These are phyloP conservation scores for Lipomyces mesembrius DNA, from an alignment of 805 yeast genomes.

Conservation along the genomic window DNA sequence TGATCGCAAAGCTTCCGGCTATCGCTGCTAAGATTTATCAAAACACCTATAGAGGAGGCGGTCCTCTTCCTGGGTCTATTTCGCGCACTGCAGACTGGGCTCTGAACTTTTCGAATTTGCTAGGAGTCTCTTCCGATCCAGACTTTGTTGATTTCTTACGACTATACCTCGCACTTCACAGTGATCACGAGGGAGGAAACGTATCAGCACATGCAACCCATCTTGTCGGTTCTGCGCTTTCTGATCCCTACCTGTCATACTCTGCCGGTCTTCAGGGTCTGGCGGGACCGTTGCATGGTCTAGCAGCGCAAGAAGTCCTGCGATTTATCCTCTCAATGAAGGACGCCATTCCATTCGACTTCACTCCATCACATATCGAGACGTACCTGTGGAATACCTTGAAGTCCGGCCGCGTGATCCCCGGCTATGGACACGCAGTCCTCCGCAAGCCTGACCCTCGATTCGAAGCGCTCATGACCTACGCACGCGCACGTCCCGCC, in stretches of 20 bases:
- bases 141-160: constrained; percentile 71
- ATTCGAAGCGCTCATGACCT: constrained; percentile 72
- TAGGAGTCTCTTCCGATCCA: constrained; percentile 59
- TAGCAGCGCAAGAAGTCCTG: constrained; percentile 85
- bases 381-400: constrained; percentile 72
- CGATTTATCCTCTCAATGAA: constrained; percentile 71
- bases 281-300: constrained; percentile 86
- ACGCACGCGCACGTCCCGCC: constrained; percentile 58
- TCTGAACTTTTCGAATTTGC: constrained; percentile 66
- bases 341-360: constrained; percentile 43
- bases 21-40: constrained; percentile 77
- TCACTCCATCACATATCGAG: constrained; percentile 59
- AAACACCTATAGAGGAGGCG: constrained; percentile 57
- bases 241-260: constrained; percentile 75
- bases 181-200: constrained; percentile 85
- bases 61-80: constrained; percentile 55
- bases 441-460: constrained; percentile 83
- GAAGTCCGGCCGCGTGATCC: constrained; percentile 76
- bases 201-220: constrained; percentile 83
- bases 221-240: constrained; percentile 78
- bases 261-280: constrained; percentile 81
- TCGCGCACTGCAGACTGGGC: constrained; percentile 68
- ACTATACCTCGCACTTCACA: constrained; percentile 73
- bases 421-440: constrained; percentile 90
- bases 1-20: constrained; percentile 74